phyloP scores from a whole-genome alignment of 768 basidiomycete species.

The Obba rivulosa region DNA sequence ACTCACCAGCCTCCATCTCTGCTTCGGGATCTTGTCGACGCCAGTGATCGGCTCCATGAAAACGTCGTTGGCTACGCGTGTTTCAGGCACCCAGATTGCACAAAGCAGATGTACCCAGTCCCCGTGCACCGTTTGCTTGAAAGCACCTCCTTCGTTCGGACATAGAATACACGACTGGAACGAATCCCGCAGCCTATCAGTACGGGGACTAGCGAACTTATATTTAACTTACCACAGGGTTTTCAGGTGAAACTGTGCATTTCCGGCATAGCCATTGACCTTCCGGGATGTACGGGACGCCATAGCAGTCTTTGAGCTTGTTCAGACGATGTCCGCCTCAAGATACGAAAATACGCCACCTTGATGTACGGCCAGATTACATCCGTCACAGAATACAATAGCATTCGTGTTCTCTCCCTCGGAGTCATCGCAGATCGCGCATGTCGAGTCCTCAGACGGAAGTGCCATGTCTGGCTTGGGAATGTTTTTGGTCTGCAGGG shows the following conservation, averaged over 20 bases:
- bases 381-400: constrained; percentile 98
- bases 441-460: constrained; percentile 93
- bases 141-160: constrained; percentile 95
- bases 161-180: constrained; percentile 87
- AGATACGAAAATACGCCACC: constrained; percentile 41
- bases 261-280: constrained; percentile 99
- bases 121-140: constrained; percentile 91
- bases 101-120: constrained; percentile 97
- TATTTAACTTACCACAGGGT: constrained; percentile 70
- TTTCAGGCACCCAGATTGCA: constrained; percentile 96
- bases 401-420: constrained; percentile 99
- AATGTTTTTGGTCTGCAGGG: constrained; percentile 80
- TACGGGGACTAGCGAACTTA: too few relatives aligned
- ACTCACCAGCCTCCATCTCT: constrained; percentile 89
- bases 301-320: constrained; percentile 81
- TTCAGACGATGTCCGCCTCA: not conserved
- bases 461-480: constrained; percentile 84
- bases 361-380: constrained; percentile 99
- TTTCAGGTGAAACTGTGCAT: constrained; percentile 96
- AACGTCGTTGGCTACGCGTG: constrained; percentile 85
- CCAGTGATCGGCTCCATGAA: constrained; percentile 99
- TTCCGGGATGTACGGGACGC: constrained; percentile 98
- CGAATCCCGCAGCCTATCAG: not conserved
- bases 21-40: constrained; percentile 81
- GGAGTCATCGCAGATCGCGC: constrained; percentile 95